These are phyloP conservation scores for Hysterangium stoloniferum DNA, from an alignment of 768 basidiomycete genomes.

Conservation along the genomic window DNA sequence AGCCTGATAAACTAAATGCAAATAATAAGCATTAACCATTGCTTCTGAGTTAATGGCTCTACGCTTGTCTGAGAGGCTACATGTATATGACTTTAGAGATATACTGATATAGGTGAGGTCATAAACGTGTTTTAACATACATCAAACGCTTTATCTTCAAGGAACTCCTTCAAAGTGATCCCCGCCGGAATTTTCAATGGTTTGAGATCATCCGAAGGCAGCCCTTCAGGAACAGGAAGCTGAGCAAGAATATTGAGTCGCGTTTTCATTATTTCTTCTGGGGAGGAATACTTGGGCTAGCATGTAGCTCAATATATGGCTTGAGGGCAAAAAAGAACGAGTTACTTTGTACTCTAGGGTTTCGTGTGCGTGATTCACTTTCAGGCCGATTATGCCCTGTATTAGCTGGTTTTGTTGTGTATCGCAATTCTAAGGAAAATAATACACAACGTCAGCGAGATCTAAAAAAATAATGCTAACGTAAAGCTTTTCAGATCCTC, in stretches of 20 bases:
- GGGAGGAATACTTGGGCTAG: conserved; percentile 9
- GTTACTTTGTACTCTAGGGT: neutral
- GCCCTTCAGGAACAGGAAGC: conserved; percentile 55
- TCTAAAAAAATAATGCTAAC: too few species aligned
- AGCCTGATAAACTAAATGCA: conserved; percentile 47
- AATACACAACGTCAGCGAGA: neutral
- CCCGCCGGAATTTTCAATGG: conserved; percentile 62
- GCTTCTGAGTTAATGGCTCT: conserved; percentile 18
- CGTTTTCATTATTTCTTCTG: conserved; percentile 39
- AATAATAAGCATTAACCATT: neutral
- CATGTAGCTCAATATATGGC: neutral
- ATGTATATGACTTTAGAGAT: conserved; percentile 4
- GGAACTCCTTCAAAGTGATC: conserved; percentile 62
- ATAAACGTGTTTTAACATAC: conserved; percentile 31
- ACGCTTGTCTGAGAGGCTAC: conserved; percentile 54
- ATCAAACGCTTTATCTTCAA: conserved; percentile 41
- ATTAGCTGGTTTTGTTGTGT: too few species aligned
- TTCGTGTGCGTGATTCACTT: neutral
- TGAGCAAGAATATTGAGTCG: conserved; percentile 48
- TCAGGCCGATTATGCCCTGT: neutral
- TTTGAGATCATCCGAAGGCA: conserved; percentile 58
- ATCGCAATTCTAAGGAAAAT: too few species aligned
- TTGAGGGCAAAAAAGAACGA: neutral
- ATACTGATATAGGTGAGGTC: conserved; percentile 1
- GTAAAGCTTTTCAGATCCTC: neutral